Evolutionary conservation across 305 asterid species (phyloP), one percentile per base, ranked within the genome.

Genomic region (Plantago lanceolata): DNA sequence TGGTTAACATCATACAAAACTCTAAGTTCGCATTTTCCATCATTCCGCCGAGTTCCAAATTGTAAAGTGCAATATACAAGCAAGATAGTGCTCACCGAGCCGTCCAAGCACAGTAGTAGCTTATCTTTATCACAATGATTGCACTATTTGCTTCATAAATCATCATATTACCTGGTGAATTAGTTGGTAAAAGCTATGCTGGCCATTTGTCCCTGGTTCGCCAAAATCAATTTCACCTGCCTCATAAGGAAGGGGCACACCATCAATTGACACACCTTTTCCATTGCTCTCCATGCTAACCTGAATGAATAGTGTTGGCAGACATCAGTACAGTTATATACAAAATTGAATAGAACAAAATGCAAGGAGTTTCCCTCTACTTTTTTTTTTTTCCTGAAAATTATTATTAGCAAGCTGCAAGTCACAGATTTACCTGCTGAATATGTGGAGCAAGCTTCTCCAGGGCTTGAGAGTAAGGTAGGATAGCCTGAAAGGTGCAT

Each of bases 241-340:
- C 80, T 86, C 96, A 68, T 74, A 86, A 20, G 97, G 96, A 77
- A 94, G 99, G 55, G 90, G 95, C 54, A 77, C 82, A 43, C 99
- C 99, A 75, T 94, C 96, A 67, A 94, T 86, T 65, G 97, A 90
- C 43, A 94, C 97, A 31, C 95, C 97, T 81, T 94, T 94, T 57
- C 99, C 99, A 66, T 94, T 94, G 81, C 99, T 94, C 83, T 94
- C 99, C 96, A 94, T 94, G 85, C 96, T 94, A 67, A 94, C 99
- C 96, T 89, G 82, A 71, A 79, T 40, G 56, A 63, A 51, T 49
- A 56, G 63, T 26, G 19, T 64, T 59, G 20, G 5, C 51, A 61
- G 63, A 8, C 48, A 57, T 68, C 49, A 70, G 49, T 20, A 66
- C 49, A 70, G 49, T 20, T 18, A 51, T 57, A 40, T n/a, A 50